Evolutionary conservation across 495 filamentous ascomycete species (phyloP).

Genomic region (Chaetomidium leptoderma): DNA sequence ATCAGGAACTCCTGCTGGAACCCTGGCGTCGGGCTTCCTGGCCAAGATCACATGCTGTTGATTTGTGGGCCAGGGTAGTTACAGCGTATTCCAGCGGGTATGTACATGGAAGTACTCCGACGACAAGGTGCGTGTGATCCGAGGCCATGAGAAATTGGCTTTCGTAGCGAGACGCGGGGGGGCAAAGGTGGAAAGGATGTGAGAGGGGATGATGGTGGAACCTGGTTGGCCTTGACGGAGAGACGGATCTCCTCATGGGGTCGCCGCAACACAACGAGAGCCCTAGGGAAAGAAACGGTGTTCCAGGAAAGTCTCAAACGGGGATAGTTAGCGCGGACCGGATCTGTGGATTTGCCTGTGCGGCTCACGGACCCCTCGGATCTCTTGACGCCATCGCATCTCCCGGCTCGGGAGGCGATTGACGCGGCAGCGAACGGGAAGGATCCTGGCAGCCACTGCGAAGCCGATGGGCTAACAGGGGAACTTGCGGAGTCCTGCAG

Average conservation of each 20-base stretch:
- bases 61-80: too few relatives aligned
- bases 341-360: background rate
- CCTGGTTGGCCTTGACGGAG: background rate
- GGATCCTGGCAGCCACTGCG: background rate
- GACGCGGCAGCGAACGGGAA: background rate
- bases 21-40: background rate
- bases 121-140: background rate
- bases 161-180: slow-evolving; percentile 1
- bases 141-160: background rate
- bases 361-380: background rate
- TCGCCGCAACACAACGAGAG: background rate
- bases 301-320: background rate
- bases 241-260: too few relatives aligned
- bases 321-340: background rate
- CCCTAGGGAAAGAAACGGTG: background rate
- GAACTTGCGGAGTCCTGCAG: background rate
- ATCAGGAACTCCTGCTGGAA: background rate
- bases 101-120: background rate
- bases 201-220: background rate
- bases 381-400: background rate
- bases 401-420: background rate
- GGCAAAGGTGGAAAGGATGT: background rate
- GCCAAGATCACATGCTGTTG: background rate
- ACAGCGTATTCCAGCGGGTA: too few relatives aligned
- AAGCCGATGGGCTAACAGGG: slow-evolving; percentile 1